Conservation (phyloP, 768 basidiomycete genomes). For the Termitomyces sp. region DNA sequence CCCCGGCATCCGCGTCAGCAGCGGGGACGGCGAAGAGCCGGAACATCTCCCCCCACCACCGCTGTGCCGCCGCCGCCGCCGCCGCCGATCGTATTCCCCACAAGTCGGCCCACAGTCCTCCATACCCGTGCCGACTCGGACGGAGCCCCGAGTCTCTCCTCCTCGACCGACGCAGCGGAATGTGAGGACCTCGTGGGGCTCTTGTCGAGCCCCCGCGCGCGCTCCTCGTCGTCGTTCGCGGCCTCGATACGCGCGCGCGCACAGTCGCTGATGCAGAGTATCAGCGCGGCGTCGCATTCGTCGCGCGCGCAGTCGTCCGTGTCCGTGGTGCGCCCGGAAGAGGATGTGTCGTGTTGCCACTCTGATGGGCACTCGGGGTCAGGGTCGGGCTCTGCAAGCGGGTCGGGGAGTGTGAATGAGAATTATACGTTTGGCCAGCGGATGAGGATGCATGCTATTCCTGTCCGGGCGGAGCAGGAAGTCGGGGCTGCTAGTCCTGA, state of each 20-base stretch:
- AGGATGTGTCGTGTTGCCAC: conserved; percentile 30
- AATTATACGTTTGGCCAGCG: conserved; percentile 74
- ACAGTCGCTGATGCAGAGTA: conserved; percentile 61
- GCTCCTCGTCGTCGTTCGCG: conserved; percentile 27
- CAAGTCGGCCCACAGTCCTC: conserved; percentile 13
- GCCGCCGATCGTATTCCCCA: conserved; percentile 21
- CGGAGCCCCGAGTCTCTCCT: not conserved
- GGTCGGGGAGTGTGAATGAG: conserved; percentile 45
- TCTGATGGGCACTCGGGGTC: conserved; percentile 37
- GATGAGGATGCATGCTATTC: conserved; percentile 32
- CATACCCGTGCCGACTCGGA: conserved; percentile 14
- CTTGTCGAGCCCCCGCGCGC: conserved; percentile 34
- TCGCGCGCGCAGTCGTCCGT: conserved; percentile 54
- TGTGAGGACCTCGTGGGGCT: conserved; percentile 58
- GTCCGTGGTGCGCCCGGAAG: conserved; percentile 65
- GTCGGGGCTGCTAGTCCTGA: conserved; percentile 1
- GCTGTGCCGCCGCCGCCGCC: conserved; percentile 18
- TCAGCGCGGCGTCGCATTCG: conserved; percentile 55
- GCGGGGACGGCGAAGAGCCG: conserved; percentile 23
- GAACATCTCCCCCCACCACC: conserved; percentile 22
- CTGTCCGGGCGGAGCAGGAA: conserved; percentile 18
- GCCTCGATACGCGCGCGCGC: conserved; percentile 56
- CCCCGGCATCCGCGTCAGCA: conserved; percentile 27
- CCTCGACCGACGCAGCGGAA: conserved; percentile 52
- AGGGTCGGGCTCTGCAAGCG: conserved; percentile 37